Evolutionary conservation across 257 asterid genomes (phyloP).

Genomic region (Solanum pinnatisectum): DNA sequence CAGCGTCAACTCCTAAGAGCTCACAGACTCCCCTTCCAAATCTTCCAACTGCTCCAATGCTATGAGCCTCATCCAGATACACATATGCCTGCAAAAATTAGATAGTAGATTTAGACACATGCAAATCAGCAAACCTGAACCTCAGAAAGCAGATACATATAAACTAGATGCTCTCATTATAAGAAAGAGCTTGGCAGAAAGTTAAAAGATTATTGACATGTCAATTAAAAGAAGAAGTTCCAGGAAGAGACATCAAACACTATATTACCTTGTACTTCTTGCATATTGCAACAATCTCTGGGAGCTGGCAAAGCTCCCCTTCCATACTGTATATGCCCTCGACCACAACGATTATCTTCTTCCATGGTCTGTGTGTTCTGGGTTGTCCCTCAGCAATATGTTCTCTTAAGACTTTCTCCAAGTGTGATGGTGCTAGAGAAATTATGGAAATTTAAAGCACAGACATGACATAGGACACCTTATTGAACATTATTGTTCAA

Average conservation of each 20-base stretch:
- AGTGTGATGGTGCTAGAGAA: slow-evolving; percentile 63
- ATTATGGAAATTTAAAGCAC: slow-evolving; percentile 5
- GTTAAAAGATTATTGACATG: not conserved
- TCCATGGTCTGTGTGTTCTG: slow-evolving; percentile 94
- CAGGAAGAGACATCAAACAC: not conserved
- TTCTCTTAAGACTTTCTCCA: slow-evolving; percentile 81
- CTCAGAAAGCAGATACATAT: not conserved
- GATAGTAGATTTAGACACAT: not conserved
- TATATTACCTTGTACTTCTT: slow-evolving; percentile 79
- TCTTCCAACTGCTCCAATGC: slow-evolving; percentile 96
- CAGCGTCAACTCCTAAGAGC: slow-evolving; percentile 92
- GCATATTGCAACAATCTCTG: slow-evolving; percentile 88
- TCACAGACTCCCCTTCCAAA: slow-evolving; percentile 95
- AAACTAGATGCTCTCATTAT: not conserved
- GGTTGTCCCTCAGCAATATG: slow-evolving; percentile 95
- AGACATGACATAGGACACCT: not conserved
- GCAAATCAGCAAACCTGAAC: not conserved
- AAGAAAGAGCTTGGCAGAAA: not conserved
- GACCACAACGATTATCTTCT: slow-evolving; percentile 80
- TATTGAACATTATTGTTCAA: not conserved
- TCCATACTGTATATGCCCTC: slow-evolving; percentile 99
- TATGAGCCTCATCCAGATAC: slow-evolving; percentile 96
- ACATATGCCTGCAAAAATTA: slow-evolving; percentile 49
- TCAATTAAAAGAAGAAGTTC: not conserved
- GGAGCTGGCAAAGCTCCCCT: slow-evolving; percentile 93